These are phyloP conservation scores for Flaveria trinervia DNA, from an alignment of 129 eudicot species.

Conservation along the genomic window DNA sequence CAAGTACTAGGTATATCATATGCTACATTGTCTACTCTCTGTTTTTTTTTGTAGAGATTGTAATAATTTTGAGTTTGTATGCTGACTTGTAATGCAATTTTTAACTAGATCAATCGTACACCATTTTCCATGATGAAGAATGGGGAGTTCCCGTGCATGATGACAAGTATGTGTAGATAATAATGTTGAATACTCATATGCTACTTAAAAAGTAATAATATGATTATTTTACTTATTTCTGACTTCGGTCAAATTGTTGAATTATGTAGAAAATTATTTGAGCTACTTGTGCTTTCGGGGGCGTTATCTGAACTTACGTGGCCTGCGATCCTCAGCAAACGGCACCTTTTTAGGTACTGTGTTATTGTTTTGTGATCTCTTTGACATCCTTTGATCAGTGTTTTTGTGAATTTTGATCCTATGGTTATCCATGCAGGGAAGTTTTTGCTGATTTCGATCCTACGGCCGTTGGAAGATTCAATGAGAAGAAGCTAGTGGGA, in stretches of 20 bases:
- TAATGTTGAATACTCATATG: constrained; percentile 21
- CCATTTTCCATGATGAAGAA: constrained; percentile 68
- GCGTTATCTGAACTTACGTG: constrained; percentile 62
- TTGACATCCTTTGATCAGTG: constrained; percentile 12
- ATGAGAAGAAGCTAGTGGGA: constrained; percentile 48
- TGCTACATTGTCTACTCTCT: neutral
- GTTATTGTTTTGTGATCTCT: constrained; percentile 6
- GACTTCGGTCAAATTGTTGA: constrained; percentile 15
- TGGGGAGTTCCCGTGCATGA: constrained; percentile 79
- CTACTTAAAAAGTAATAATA: constrained; percentile 1
- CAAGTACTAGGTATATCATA: neutral
- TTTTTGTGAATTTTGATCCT: constrained; percentile 20
- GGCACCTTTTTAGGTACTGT: constrained; percentile 52
- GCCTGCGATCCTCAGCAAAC: constrained; percentile 57
- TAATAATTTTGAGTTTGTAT: constrained; percentile 12
- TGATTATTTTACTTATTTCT: constrained; percentile 19
- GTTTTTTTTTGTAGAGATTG: neutral
- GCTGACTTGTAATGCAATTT: constrained; percentile 26
- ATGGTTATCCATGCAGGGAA: constrained; percentile 40
- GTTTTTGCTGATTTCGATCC: constrained; percentile 57
- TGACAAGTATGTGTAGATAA: constrained; percentile 55
- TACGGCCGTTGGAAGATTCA: constrained; percentile 36
- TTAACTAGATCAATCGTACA: constrained; percentile 49
- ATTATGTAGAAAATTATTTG: constrained; percentile 47
- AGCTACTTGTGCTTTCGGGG: constrained; percentile 62